Evolutionary conservation across 1,284 basidiomycete species (phyloP).

Genomic region (Rhodotorula sp.): DNA sequence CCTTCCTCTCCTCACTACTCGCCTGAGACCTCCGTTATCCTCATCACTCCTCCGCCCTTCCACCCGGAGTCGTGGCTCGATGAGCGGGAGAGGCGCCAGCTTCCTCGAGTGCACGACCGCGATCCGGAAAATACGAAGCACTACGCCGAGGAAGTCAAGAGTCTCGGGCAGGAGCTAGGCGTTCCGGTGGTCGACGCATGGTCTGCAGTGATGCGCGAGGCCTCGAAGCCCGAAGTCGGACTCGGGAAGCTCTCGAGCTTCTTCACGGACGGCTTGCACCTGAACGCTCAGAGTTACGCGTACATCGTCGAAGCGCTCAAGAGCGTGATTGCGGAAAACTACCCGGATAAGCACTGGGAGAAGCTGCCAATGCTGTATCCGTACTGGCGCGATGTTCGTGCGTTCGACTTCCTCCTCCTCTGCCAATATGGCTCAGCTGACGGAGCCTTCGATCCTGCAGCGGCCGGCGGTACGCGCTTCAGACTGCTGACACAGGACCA

Average conservation of each 20-base stretch:
- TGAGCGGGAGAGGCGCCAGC: neutral
- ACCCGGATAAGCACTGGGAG: slow-evolving; percentile 68
- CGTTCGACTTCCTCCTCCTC: neutral
- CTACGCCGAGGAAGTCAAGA: slow-evolving; percentile 67
- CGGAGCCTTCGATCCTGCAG: neutral
- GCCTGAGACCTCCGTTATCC: slow-evolving; percentile 10
- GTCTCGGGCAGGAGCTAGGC: slow-evolving; percentile 57
- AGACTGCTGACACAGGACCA: neutral
- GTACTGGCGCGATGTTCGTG: slow-evolving; percentile 20
- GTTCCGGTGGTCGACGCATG: slow-evolving; percentile 57
- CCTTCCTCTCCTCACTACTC: slow-evolving; percentile 10
- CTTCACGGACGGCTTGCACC: slow-evolving; percentile 24
- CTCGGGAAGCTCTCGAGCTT: neutral
- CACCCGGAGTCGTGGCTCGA: slow-evolving; percentile 8
- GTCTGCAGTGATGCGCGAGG: neutral
- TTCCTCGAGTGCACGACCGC: slow-evolving; percentile 47
- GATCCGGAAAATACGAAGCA: slow-evolving; percentile 59
- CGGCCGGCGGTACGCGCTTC: neutral
- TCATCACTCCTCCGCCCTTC: slow-evolving; percentile 27
- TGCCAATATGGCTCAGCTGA: too few species aligned
- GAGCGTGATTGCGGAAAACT: slow-evolving; percentile 58
- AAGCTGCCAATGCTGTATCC: slow-evolving; percentile 58
- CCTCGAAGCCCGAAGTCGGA: neutral
- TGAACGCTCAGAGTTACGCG: slow-evolving; percentile 7
- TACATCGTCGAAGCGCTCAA: slow-evolving; percentile 52